phyloP scores from a whole-genome alignment of 805 yeast species.

The Nakazawaea molendinolei region DNA sequence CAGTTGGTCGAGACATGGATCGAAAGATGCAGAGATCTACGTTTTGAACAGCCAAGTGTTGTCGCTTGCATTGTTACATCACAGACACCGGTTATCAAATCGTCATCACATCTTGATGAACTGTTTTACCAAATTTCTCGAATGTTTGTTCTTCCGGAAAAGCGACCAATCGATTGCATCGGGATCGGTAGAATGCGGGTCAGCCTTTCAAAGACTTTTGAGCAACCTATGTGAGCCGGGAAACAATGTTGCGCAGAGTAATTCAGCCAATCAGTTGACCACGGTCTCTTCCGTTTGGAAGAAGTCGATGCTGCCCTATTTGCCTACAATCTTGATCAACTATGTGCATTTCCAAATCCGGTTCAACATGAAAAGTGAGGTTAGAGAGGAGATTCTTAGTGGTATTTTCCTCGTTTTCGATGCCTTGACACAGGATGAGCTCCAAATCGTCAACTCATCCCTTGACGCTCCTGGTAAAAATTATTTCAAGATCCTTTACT shows the following conservation, averaged over 20 bases:
- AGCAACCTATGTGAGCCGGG: constrained; percentile 72
- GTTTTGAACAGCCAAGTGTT: constrained; percentile 37
- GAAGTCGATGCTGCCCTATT: constrained; percentile 53
- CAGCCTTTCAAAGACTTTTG: constrained; percentile 50
- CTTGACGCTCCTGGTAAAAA: constrained; percentile 66
- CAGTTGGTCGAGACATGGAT: not conserved
- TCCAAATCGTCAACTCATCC: constrained; percentile 53
- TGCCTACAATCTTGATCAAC: constrained; percentile 52
- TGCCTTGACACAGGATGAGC: constrained; percentile 59
- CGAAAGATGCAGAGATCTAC: constrained; percentile 26
- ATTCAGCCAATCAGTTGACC: constrained; percentile 32
- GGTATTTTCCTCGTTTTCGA: constrained; percentile 64
- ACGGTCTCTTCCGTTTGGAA: constrained; percentile 52
- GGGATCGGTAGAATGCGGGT: constrained; percentile 31
- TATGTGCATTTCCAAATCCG: constrained; percentile 51
- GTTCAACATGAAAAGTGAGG: constrained; percentile 36
- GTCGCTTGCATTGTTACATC: constrained; percentile 58
- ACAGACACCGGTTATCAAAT: constrained; percentile 61
- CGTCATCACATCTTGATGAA: constrained; percentile 64
- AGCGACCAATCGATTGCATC: constrained; percentile 6
- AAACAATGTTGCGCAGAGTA: constrained; percentile 21
- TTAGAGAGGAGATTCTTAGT: constrained; percentile 42
- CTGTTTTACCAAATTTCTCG: constrained; percentile 44
- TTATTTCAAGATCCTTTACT: constrained; percentile 59
- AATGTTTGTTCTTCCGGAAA: constrained; percentile 28